Evolutionary conservation across 1,284 basidiomycete genomes (phyloP), one percentile per base, ranked within the genome.

Genomic region (Trichosporon coremiiforme): DNA sequence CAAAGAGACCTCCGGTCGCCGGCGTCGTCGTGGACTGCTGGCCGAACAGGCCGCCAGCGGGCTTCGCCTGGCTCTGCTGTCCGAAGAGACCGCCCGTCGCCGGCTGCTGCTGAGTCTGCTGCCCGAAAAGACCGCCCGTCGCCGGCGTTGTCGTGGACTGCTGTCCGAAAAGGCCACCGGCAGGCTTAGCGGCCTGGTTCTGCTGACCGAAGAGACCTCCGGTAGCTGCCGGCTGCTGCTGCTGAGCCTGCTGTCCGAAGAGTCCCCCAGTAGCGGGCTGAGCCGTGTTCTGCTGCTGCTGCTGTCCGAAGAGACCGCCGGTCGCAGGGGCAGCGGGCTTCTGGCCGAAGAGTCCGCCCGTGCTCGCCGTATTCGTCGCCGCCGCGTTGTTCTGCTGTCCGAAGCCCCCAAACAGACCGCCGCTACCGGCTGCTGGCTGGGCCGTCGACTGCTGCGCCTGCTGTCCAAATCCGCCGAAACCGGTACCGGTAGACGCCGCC

Each of bases 391-490:
- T 33, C 35, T 66, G 68, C 66, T 72, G 73, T 22, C 69, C 68
- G 10, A 66, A 36, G 22, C 55, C 57, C 10, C 69, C 71, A 31
- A 73, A 73, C 3, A 71, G 65, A 12, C 69, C 45, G 29, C 60
- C 55, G 17, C 55, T 63, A 35, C 31, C 50, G 20, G 67, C 73
- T 12, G 68, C 62, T n/a, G 35, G 50, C 35, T 8, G 31, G 67
- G 68, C 50, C 70, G 55, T 65, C 20, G 64, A 64, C 60, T 53
- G 66, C 63, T 64, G 63, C 57, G 35, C 60, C 64, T 66, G 35
- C 57, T 62, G 55, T 25, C 76, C 76, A n/a, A 79, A 79, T 60
- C 79, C 79, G 15, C 79, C 79, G 15, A 77, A 77, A 53, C 70
- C 67, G 5, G 36, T 38, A 38, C 72, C 53, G 6, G 73, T 63